phyloP scores from a whole-genome alignment of 2,329 filamentous ascomycete species.

The Clonostachys chloroleuca region DNA sequence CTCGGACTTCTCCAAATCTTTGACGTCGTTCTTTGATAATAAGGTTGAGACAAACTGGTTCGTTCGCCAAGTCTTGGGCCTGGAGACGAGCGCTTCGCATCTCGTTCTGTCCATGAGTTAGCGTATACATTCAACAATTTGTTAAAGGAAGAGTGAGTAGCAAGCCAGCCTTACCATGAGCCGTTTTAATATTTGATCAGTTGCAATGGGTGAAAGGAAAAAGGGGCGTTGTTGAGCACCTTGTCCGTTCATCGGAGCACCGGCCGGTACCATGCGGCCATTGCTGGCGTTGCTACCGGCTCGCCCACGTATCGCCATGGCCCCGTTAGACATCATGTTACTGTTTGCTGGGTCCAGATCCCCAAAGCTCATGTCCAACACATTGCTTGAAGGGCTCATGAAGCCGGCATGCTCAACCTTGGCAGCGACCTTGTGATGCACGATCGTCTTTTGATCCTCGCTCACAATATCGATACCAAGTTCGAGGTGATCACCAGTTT shows the following conservation, averaged over 20 bases:
- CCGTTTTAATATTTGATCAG: constrained; percentile 85
- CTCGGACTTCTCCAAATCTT: constrained; percentile 50
- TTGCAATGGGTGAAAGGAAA: constrained; percentile 84
- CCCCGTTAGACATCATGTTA: constrained; percentile 65
- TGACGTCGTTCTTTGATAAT: constrained; percentile 65
- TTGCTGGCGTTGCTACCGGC: constrained; percentile 61
- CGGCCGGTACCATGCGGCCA: constrained; percentile 54
- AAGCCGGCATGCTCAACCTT: constrained; percentile 95
- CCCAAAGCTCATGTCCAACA: constrained; percentile 86
- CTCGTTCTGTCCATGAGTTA: constrained; percentile 59
- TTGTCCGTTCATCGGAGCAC: constrained; percentile 37
- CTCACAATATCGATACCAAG: constrained; percentile 98
- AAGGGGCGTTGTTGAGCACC: constrained; percentile 71
- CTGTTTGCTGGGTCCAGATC: constrained; percentile 81
- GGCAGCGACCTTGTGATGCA: constrained; percentile 96
- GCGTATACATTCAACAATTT: constrained; percentile 8
- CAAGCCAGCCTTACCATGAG: constrained; percentile 21
- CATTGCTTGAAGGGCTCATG: constrained; percentile 67
- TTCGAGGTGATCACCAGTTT: constrained; percentile 87
- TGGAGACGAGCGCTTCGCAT: constrained; percentile 88
- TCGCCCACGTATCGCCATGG: constrained; percentile 67
- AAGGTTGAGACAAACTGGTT: constrained; percentile 77
- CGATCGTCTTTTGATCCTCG: constrained; percentile 96
- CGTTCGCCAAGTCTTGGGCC: constrained; percentile 79
- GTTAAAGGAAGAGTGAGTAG: constrained; percentile 7